Conservation (phyloP, 257 asterid species). For the Capsicum chinense region DNA sequence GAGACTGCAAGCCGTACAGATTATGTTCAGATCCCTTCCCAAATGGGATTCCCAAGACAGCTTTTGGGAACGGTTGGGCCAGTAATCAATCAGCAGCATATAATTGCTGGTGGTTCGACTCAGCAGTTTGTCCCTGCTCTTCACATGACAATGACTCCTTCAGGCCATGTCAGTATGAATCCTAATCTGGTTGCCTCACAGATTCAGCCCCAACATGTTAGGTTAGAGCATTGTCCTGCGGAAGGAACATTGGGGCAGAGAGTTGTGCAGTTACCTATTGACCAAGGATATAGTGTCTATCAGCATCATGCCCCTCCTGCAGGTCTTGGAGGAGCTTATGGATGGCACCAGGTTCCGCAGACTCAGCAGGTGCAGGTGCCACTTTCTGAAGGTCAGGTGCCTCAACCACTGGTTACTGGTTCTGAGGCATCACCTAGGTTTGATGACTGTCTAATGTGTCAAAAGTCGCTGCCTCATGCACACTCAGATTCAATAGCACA, state of each 20-base stretch:
- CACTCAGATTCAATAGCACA: constrained; percentile 88
- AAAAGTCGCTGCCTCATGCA: constrained; percentile 92
- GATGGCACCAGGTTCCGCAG: constrained; percentile 70
- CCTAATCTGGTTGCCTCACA: constrained; percentile 49
- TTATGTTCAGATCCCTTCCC: constrained; percentile 64
- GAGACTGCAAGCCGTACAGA: constrained; percentile 55
- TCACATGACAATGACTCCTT: constrained; percentile 73
- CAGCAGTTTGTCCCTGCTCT: constrained; percentile 65
- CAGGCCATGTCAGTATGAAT: constrained; percentile 59
- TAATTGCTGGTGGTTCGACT: constrained; percentile 51
- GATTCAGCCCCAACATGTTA: constrained; percentile 66
- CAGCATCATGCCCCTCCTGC: constrained; percentile 57
- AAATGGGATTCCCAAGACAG: constrained; percentile 71
- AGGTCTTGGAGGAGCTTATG: constrained; percentile 55
- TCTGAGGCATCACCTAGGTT: constrained; percentile 47
- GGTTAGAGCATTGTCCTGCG: constrained; percentile 58
- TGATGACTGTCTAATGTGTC: constrained; percentile 88
- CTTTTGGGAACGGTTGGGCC: constrained; percentile 62
- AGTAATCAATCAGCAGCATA: constrained; percentile 57
- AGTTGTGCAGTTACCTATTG: constrained; percentile 61
- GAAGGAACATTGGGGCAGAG: constrained; percentile 59
- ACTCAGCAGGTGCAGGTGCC: constrained; percentile 33
- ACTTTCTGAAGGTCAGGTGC: constrained; percentile 44
- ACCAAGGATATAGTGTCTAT: constrained; percentile 61
- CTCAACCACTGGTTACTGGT: constrained; percentile 44